A percentile compares a stretch with the other conserved stretches of the same genome.
Conservation (phyloP, 768 basidiomycete genomes). For the Inosperma sp. region DNA sequence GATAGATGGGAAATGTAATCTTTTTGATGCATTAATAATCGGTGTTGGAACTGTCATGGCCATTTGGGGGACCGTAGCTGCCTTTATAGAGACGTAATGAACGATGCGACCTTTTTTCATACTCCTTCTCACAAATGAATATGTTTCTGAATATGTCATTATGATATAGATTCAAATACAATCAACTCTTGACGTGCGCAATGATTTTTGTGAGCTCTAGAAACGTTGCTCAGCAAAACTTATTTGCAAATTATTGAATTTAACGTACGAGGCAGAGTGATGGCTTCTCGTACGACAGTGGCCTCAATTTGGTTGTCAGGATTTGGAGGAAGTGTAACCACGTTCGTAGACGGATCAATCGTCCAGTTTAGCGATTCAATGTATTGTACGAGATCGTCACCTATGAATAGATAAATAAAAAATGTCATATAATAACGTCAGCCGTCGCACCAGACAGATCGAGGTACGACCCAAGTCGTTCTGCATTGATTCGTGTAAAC, state of each 20-base stretch:
- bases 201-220: conserved; percentile 75
- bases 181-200: conserved; percentile 53
- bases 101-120: background rate
- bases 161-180: background rate
- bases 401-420: conserved; percentile 28
- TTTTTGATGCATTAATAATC: conserved; percentile 54
- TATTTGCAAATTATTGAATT: background rate
- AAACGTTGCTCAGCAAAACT: conserved; percentile 11
- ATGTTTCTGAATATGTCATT: background rate
- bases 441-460: conserved; percentile 52
- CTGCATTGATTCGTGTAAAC: conserved; percentile 66
- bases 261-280: conserved; percentile 73
- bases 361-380: conserved; percentile 66
- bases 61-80: conserved; percentile 69
- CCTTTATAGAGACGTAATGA: conserved; percentile 38
- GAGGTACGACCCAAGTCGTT: conserved; percentile 67
- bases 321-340: conserved; percentile 72
- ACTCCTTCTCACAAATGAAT: too few relatives aligned
- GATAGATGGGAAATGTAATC: conserved; percentile 44
- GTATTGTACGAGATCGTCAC: conserved; percentile 53
- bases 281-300: conserved; percentile 76
- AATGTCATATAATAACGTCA: background rate
- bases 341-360: conserved; percentile 46
- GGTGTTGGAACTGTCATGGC: conserved; percentile 58
- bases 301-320: conserved; percentile 87